Base-by-base conservation (phyloP, 2,329 filamentous ascomycete genomes). In the Lasiodiplodia theobromae region DNA sequence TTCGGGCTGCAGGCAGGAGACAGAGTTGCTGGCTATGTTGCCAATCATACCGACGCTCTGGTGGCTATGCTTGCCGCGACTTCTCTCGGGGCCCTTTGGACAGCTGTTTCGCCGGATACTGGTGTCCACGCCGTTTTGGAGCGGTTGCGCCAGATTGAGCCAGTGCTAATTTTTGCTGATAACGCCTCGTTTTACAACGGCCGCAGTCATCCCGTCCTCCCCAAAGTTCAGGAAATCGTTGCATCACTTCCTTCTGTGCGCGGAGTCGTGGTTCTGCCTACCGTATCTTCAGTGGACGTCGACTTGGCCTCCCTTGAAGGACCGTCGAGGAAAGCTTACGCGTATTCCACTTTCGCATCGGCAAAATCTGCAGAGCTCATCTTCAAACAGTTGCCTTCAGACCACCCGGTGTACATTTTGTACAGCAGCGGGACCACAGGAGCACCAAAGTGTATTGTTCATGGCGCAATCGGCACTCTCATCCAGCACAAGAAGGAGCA, bases 401-500 rank as follows among this genome's bases (percentile, higher is more conserved):
- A 95, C 23, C 93, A 97, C 72, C 95, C 95, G 0, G 88, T 97
- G 3, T 98, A 97, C 76, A 94, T 99, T 56, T 86, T 98, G 40
- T 99, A 97, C 80, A 96, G 92, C 1, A 95, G 91, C 56, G 96
- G 96, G 25, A 99, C 96, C 0, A 98, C 96, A 0, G 89, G 89
- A 2, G 81, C 88, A 21, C 95, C 96, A 7, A 98, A 98, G 79
- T 95, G 94, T 72, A 98, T 99, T 72, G 91, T 97, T 1, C 96
- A 99, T 78, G 95, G 93, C 0, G 91, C 93, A 0, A 86, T 96
- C 14, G 96, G 96, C 7, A 97, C 95, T 0, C 83, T 99, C 7
- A 86, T 98, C 63, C 95, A 98, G 78, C 96, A 98, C 83, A 98
- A 98, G 81, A 99, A 99, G 78, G 96, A 98, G 78, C 94, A 97